Conservation (phyloP, 2,329 filamentous ascomycete genomes). For the Penicillium sp. region DNA sequence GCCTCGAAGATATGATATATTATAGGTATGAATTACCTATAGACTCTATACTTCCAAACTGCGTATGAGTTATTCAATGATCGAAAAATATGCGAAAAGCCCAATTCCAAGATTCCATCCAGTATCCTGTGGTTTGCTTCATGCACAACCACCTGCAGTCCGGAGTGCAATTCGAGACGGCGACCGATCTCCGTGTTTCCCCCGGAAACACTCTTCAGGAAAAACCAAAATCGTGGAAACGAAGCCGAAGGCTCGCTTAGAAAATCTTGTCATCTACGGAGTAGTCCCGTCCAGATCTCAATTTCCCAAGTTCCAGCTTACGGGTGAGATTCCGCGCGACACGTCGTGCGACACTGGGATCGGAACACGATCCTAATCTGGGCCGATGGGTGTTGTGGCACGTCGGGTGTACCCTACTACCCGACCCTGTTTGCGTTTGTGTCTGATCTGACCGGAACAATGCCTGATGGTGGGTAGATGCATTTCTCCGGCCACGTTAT, state of each 20-base stretch:
- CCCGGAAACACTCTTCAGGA: background rate
- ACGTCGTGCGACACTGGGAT: conserved; percentile 20
- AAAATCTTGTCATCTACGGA: conserved; percentile 12
- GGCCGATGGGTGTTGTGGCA: background rate
- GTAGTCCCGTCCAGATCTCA: conserved; percentile 25
- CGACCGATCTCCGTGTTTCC: background rate
- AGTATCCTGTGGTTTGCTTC: background rate
- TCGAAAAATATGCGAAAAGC: too few relatives aligned
- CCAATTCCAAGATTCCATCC: too few relatives aligned
- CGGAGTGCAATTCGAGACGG: background rate
- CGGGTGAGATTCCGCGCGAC: conserved; percentile 19
- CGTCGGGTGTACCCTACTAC: background rate
- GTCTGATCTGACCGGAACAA: background rate
- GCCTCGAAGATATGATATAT: background rate
- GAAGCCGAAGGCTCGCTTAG: background rate
- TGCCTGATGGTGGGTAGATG: background rate
- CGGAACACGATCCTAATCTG: conserved; percentile 6
- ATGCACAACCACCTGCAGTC: background rate
- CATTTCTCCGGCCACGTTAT: conserved; percentile 16
- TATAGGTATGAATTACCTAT: background rate
- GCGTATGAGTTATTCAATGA: background rate
- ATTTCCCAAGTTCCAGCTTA: conserved; percentile 14
- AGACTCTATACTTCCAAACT: background rate
- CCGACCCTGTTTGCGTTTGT: background rate
- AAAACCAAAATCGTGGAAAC: background rate